These are phyloP conservation scores for Epichloe amarillans DNA, from an alignment of 2,329 filamentous ascomycete genomes.

Conservation along the genomic window DNA sequence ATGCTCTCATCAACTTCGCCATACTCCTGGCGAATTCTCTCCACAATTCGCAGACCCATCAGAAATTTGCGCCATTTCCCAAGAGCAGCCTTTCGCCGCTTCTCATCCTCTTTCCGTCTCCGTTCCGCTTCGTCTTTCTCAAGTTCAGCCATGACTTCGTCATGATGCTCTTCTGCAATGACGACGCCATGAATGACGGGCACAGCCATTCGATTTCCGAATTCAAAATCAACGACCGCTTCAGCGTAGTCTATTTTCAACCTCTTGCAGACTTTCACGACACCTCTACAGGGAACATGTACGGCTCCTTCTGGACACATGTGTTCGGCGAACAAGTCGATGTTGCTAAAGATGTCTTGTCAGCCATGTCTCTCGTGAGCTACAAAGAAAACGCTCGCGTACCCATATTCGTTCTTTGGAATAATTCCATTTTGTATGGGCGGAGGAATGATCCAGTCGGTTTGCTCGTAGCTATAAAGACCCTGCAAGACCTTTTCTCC, in stretches of 20 bases:
- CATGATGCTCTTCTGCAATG: slow-evolving; percentile 66
- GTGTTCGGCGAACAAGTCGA: slow-evolving; percentile 84
- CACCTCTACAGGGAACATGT: slow-evolving; percentile 69
- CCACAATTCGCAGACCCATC: slow-evolving; percentile 69
- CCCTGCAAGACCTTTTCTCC: slow-evolving; percentile 80
- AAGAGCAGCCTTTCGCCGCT: slow-evolving; percentile 60
- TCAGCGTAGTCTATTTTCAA: slow-evolving; percentile 83
- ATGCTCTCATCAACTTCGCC: slow-evolving; percentile 43
- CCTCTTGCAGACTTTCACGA: slow-evolving; percentile 67
- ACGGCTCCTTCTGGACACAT: slow-evolving; percentile 80
- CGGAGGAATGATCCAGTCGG: slow-evolving; percentile 86
- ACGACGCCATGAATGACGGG: slow-evolving; percentile 87
- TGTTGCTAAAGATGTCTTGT: slow-evolving; percentile 43
- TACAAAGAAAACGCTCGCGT: slow-evolving; percentile 5
- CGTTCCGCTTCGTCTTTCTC: slow-evolving; percentile 64
- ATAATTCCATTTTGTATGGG: slow-evolving; percentile 77
- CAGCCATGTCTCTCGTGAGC: neutral
- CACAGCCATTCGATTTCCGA: slow-evolving; percentile 86
- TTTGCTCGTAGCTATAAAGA: slow-evolving; percentile 72
- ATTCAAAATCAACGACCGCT: slow-evolving; percentile 92
- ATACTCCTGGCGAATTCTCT: slow-evolving; percentile 66
- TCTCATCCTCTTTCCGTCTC: slow-evolving; percentile 67
- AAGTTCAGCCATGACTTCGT: slow-evolving; percentile 64
- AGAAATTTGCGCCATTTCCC: slow-evolving; percentile 76
- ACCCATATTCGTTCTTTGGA: slow-evolving; percentile 83